A percentile compares a stretch with the other conserved stretches of the same genome.
Conservation (phyloP, 805 yeast species). For the Wickerhamomyces bisporus region DNA sequence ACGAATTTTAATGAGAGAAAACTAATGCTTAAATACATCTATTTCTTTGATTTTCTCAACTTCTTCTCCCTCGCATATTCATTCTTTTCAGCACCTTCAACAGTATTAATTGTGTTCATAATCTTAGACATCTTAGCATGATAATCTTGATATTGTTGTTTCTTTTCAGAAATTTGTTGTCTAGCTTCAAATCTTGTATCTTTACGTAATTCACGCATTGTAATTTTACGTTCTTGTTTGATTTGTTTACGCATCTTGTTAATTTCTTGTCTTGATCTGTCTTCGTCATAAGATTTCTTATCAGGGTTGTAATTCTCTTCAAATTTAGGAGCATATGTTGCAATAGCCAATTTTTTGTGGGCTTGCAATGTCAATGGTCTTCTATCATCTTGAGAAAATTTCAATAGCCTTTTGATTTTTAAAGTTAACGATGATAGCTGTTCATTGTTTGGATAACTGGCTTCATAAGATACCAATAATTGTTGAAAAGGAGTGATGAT, state of each 20-base stretch:
- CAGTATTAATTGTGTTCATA: slow-evolving; percentile 81
- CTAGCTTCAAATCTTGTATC: slow-evolving; percentile 85
- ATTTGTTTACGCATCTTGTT: slow-evolving; percentile 76
- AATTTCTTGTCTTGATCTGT: slow-evolving; percentile 75
- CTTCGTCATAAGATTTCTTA: slow-evolving; percentile 83
- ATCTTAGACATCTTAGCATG: slow-evolving; percentile 87
- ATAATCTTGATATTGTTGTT: slow-evolving; percentile 67
- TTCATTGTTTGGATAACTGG: slow-evolving; percentile 30
- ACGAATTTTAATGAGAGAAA: background rate
- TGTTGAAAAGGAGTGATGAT: slow-evolving; percentile 42
- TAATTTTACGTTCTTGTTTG: slow-evolving; percentile 87
- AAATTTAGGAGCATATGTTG: slow-evolving; percentile 82
- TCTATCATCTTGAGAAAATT: slow-evolving; percentile 45
- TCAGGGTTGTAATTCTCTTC: slow-evolving; percentile 97
- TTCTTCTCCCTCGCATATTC: slow-evolving; percentile 84
- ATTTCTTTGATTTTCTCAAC: slow-evolving; percentile 46
- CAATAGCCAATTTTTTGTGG: slow-evolving; percentile 80
- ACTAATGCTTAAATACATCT: background rate
- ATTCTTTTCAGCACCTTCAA: slow-evolving; percentile 93
- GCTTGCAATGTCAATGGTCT: slow-evolving; percentile 75
- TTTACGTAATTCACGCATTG: slow-evolving; percentile 84
- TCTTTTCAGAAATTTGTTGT: slow-evolving; percentile 75
- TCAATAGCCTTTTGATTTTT: slow-evolving; percentile 44
- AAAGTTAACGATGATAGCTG: slow-evolving; percentile 31
- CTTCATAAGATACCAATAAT: slow-evolving; percentile 36